A percentile compares a stretch with the other conserved stretches of the same genome.
Evolutionary conservation across 805 yeast genomes (phyloP).

Genomic region (Isabelozyma rhagii): DNA sequence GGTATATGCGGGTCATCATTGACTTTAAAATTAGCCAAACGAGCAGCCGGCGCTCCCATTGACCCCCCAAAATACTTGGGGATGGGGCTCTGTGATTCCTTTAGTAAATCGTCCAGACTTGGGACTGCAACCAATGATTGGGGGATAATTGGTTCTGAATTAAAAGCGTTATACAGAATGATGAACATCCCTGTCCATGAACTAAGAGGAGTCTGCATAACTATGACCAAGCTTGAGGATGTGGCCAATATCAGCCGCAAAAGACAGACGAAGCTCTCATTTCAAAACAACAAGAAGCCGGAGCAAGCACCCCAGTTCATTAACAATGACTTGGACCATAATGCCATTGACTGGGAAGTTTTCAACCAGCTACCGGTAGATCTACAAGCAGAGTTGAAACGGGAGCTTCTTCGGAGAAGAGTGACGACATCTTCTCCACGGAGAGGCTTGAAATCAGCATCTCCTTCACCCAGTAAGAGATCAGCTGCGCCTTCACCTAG

Average conservation of each 20-base stretch:
- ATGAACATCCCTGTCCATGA: slow-evolving; percentile 63
- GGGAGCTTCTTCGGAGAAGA: slow-evolving; percentile 48
- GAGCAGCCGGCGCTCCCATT: slow-evolving; percentile 66
- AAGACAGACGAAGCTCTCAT: slow-evolving; percentile 22
- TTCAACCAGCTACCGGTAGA: slow-evolving; percentile 63
- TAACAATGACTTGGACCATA: slow-evolving; percentile 4
- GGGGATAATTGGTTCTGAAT: slow-evolving; percentile 60
- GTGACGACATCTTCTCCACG: slow-evolving; percentile 4
- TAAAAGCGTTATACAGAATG: slow-evolving; percentile 53
- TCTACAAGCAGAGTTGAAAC: slow-evolving; percentile 58
- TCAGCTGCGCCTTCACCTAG: neutral
- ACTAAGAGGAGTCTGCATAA: slow-evolving; percentile 75
- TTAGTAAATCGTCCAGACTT: slow-evolving; percentile 54
- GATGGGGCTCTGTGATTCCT: slow-evolving; percentile 72
- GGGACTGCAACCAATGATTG: slow-evolving; percentile 60
- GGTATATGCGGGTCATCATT: slow-evolving; percentile 53
- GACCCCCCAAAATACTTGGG: slow-evolving; percentile 81
- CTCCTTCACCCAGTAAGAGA: neutral
- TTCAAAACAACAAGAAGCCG: slow-evolving; percentile 1
- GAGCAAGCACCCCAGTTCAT: neutral
- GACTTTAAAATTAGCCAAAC: slow-evolving; percentile 60
- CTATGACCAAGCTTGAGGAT: slow-evolving; percentile 56
- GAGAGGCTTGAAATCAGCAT: neutral
- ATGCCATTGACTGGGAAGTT: slow-evolving; percentile 62
- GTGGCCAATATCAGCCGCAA: slow-evolving; percentile 19